Evolutionary conservation across 495 filamentous ascomycete species (phyloP).

Genomic region (Astrocystis sublimbata): DNA sequence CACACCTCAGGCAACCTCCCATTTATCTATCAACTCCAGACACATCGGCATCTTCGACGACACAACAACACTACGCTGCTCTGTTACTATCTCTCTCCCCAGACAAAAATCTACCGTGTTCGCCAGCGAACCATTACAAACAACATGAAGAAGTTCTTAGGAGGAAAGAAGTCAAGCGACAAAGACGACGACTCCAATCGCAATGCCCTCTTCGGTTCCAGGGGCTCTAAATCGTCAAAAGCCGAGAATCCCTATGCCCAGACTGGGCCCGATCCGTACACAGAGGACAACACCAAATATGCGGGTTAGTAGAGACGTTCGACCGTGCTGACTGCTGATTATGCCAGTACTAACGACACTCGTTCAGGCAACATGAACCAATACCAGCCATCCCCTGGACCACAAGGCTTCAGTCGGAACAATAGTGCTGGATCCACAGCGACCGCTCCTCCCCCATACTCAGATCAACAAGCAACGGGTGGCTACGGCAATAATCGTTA

Average conservation of each 20-base stretch:
- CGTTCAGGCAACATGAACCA: constrained; percentile 33
- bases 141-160: constrained; percentile 67
- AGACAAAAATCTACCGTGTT: neutral
- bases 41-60: too few relatives aligned
- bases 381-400: constrained; percentile 40
- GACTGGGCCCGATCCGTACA: constrained; percentile 61
- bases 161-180: constrained; percentile 67
- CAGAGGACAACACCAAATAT: constrained; percentile 50
- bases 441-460: constrained; percentile 23
- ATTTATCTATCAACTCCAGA: constrained; percentile 9
- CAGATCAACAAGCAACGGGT: constrained; percentile 21
- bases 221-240: constrained; percentile 58
- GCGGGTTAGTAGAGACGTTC: constrained; percentile 24
- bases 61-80: neutral
- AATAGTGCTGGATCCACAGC: constrained; percentile 23
- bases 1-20: constrained; percentile 2
- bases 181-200: constrained; percentile 60
- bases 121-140: constrained; percentile 18
- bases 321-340: neutral
- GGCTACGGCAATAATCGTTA: constrained; percentile 63
- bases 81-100: neutral
- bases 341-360: too few relatives aligned
- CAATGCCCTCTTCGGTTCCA: constrained; percentile 61
- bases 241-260: constrained; percentile 73
- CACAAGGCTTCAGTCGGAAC: constrained; percentile 25